A percentile compares a stretch with the other conserved stretches of the same genome.
These are phyloP conservation scores for Casuarina cunninghamiana DNA, from an alignment of 306 rosid genomes.

Conservation along the genomic window DNA sequence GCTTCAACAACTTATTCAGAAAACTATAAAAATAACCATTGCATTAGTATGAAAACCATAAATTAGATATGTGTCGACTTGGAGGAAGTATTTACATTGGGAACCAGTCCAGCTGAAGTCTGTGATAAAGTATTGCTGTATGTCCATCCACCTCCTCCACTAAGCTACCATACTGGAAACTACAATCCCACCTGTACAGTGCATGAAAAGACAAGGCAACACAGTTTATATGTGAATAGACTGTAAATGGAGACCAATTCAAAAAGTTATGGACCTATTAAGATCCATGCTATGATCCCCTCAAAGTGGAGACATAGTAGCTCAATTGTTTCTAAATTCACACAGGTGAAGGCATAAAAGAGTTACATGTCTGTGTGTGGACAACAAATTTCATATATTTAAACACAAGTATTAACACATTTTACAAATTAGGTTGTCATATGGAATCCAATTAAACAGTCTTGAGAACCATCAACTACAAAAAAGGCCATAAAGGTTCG, in stretches of 20 bases:
- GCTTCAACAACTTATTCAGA: neutral
- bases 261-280: neutral
- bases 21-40: constrained; percentile 2
- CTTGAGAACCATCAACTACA: neutral
- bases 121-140: constrained; percentile 93
- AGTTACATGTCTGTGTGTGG: neutral
- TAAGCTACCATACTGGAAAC: constrained; percentile 85
- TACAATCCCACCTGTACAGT: constrained; percentile 93
- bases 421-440: neutral
- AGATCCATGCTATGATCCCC: neutral
- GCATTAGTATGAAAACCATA: constrained; percentile 1
- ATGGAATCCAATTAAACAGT: neutral
- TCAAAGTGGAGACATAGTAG: neutral
- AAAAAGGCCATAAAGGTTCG: neutral
- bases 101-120: constrained; percentile 98
- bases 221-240: constrained; percentile 4
- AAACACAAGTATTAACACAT: neutral
- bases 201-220: constrained; percentile 17
- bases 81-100: constrained; percentile 60
- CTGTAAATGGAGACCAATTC: neutral
- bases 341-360: neutral
- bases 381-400: neutral
- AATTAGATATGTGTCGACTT: constrained; percentile 13
- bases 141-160: constrained; percentile 99
- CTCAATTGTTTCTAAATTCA: neutral